Conservation (phyloP, 2,329 filamentous ascomycete species). For the Elsinoe ampelina region DNA sequence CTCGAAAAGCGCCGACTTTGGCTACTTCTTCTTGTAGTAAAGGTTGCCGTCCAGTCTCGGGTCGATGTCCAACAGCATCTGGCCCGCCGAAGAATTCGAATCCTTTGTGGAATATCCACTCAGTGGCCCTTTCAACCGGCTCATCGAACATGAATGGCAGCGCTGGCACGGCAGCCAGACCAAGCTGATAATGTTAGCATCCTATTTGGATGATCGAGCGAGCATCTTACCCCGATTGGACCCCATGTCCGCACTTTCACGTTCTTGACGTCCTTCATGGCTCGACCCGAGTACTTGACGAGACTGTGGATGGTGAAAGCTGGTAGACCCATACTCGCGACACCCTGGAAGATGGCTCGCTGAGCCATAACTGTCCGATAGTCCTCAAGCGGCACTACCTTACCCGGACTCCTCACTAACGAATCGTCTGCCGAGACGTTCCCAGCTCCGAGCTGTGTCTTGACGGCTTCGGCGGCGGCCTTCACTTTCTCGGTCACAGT, state of each 20-base stretch:
- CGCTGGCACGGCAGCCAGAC: slow-evolving; percentile 62
- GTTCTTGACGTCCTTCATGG: slow-evolving; percentile 77
- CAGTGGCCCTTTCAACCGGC: slow-evolving; percentile 83
- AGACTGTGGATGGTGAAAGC: slow-evolving; percentile 91
- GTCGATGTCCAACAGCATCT: slow-evolving; percentile 41
- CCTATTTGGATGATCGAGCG: neutral
- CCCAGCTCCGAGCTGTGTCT: slow-evolving; percentile 21
- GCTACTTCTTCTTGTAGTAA: slow-evolving; percentile 27
- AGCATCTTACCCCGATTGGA: slow-evolving; percentile 71
- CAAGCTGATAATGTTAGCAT: slow-evolving; percentile 39
- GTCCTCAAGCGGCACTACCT: slow-evolving; percentile 70
- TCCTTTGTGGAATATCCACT: slow-evolving; percentile 78
- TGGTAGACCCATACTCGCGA: slow-evolving; percentile 89
- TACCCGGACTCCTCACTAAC: slow-evolving; percentile 27
- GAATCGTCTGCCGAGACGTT: slow-evolving; percentile 16
- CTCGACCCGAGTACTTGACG: slow-evolving; percentile 76
- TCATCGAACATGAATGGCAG: slow-evolving; percentile 80
- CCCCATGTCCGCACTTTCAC: slow-evolving; percentile 69
- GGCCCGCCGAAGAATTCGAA: slow-evolving; percentile 65
- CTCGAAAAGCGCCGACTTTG: slow-evolving; percentile 22
- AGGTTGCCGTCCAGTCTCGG: slow-evolving; percentile 31
- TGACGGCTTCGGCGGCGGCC: slow-evolving; percentile 1
- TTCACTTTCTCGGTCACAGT: slow-evolving; percentile 29
- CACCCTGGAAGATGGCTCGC: slow-evolving; percentile 76
- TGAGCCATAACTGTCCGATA: slow-evolving; percentile 87